phyloP scores from a whole-genome alignment of 225 moss, liverwort and hornwort species.

The Rhytidiadelphus loreus region DNA sequence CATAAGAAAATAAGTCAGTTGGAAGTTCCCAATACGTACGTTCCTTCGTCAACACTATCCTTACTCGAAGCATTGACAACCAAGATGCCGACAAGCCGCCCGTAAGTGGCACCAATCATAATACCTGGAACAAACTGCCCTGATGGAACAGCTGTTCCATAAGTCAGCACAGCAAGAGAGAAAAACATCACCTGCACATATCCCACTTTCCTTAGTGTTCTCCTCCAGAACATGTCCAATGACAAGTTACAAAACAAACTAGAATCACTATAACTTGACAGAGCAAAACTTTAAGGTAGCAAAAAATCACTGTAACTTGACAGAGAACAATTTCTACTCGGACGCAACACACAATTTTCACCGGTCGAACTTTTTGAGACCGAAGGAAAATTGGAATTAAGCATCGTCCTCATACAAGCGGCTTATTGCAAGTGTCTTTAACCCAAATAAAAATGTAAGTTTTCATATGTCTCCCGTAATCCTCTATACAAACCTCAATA shows the following conservation, averaged over 20 bases:
- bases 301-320: not conserved
- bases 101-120: conserved; percentile 99
- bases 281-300: not conserved
- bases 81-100: conserved; percentile 97
- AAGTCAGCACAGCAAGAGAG: conserved; percentile 92
- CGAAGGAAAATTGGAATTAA: not conserved
- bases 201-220: not conserved
- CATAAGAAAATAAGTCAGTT: not conserved
- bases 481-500: not conserved
- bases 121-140: conserved; percentile 99
- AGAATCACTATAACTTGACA: not conserved
- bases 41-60: conserved; percentile 97
- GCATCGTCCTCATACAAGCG: not conserved
- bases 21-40: conserved; percentile 60
- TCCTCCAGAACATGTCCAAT: not conserved
- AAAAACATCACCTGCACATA: conserved; percentile 86
- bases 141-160: conserved; percentile 98
- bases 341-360: not conserved
- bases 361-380: not conserved
- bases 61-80: conserved; percentile 90
- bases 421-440: not conserved
- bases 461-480: not conserved
- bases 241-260: not conserved
- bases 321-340: not conserved
- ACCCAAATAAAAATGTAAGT: not conserved